Evolutionary conservation across 768 basidiomycete species (phyloP).

Genomic region (Plicaturopsis crispa): DNA sequence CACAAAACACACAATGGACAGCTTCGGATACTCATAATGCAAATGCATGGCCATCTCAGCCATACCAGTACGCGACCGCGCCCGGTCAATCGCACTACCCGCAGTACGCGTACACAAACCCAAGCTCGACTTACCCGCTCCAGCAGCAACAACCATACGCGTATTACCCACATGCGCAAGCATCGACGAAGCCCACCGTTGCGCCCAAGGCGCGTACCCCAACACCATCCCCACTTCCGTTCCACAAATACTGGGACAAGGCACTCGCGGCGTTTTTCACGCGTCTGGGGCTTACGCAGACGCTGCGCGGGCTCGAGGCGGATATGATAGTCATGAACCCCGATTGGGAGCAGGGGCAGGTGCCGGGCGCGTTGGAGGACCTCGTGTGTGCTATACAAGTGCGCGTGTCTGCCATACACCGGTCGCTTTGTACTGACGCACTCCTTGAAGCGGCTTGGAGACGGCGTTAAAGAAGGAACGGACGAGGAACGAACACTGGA

Average conservation of each 20-base stretch:
- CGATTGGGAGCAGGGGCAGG: slow-evolving; percentile 52
- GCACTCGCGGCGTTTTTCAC: slow-evolving; percentile 46
- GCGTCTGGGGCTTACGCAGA: slow-evolving; percentile 48
- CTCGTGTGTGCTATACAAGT: slow-evolving; percentile 47
- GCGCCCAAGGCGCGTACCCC: slow-evolving; percentile 4
- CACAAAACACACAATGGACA: slow-evolving; percentile 10
- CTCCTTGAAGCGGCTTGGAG: slow-evolving; percentile 18
- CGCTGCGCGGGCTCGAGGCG: slow-evolving; percentile 55
- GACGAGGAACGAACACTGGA: slow-evolving; percentile 36
- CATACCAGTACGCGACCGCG: slow-evolving; percentile 19
- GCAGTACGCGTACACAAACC: slow-evolving; percentile 22
- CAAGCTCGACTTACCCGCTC: slow-evolving; percentile 24
- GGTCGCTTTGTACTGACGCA: neutral
- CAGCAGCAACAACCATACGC: slow-evolving; percentile 22
- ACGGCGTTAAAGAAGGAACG: slow-evolving; percentile 19
- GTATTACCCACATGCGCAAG: slow-evolving; percentile 9
- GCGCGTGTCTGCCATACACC: slow-evolving; percentile 2
- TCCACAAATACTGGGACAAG: slow-evolving; percentile 55
- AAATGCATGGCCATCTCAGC: slow-evolving; percentile 24
- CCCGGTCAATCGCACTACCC: slow-evolving; percentile 22
- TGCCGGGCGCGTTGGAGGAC: slow-evolving; percentile 47
- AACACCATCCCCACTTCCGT: slow-evolving; percentile 31
- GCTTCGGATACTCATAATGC: neutral
- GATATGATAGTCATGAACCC: slow-evolving; percentile 67
- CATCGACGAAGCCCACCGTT: slow-evolving; percentile 16